Evolutionary conservation across 148 eudicot species (phyloP), one percentile per base, ranked within the genome.

Genomic region (Pharnaceum exiguum): DNA sequence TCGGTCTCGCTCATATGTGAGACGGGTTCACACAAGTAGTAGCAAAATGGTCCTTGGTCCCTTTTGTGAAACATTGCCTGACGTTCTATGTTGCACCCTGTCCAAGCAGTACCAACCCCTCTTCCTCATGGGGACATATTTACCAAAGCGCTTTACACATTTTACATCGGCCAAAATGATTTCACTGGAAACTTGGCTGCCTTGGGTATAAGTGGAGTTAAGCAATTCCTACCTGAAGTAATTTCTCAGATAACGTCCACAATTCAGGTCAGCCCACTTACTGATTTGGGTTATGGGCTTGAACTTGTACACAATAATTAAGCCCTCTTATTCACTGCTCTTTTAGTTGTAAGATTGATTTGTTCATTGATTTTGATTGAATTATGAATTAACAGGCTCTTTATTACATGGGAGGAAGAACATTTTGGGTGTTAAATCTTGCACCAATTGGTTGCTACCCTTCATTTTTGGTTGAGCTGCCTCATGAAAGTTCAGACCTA

Each of bases 121-220:
- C 81, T 93, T 30, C 98, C 95, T 43, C 16, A 65, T 8, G 49
- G 60, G 11, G 63, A 64, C 62, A 67, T 79, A 54, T 85, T 93
- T 51, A 80, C 83, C n/a, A 88, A 88, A 57, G 79, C 95, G 1
- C 62, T 88, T 0, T 93, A 85, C 71, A 88, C 95, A 28, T 75
- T 93, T 52, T 88, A 93, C 69, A 93, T 93, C 9, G 96, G 98
- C 27, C 98, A 93, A 60, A 93, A 93, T 63, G 98, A 93, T 68
- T 88, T 88, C 78, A 93, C 98, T 30, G 78, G 81, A 2, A 71
- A 81, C 45, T 63, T 93, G 36, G 71, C 70, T 1, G 40, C 57
- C 7, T 26, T 76, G 22, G 96, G 98, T 7, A 77, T 83, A 2
- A 45, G 30, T 42, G 96, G 89, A 12, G 90, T 81, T 28, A 71